A percentile compares a stretch with the other conserved stretches of the same genome.
Evolutionary conservation across 192 early-diverging fungal species (phyloP).

Genomic region (Entomortierella parvispora): DNA sequence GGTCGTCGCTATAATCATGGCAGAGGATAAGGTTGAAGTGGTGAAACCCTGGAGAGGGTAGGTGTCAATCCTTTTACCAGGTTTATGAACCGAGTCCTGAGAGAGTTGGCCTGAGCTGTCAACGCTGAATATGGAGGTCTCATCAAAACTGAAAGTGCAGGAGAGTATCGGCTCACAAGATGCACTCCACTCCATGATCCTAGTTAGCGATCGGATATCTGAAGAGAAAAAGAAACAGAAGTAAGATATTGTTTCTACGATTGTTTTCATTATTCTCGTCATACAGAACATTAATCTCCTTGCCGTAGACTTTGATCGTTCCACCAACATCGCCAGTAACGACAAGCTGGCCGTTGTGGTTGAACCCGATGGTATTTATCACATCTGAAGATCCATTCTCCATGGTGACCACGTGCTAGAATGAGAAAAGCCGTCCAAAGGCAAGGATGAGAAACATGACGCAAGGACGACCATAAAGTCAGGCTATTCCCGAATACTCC

Average conservation of each 20-base stretch:
- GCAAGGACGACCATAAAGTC: background rate
- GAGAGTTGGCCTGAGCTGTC: slow-evolving; percentile 50
- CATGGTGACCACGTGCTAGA: slow-evolving; percentile 20
- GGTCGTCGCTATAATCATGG: slow-evolving; percentile 24
- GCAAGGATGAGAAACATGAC: background rate
- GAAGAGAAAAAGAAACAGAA: slow-evolving; percentile 1
- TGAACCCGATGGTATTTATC: slow-evolving; percentile 66
- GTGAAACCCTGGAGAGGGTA: slow-evolving; percentile 59
- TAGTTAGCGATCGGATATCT: slow-evolving; percentile 63
- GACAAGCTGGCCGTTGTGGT: slow-evolving; percentile 71
- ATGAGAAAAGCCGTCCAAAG: too few relatives aligned
- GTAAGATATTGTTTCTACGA: too few relatives aligned
- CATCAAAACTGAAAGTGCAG: slow-evolving; percentile 72
- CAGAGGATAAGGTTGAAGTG: slow-evolving; percentile 30
- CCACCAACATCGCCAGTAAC: slow-evolving; percentile 65
- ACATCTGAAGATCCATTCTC: slow-evolving; percentile 16
- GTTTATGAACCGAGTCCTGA: slow-evolving; percentile 67
- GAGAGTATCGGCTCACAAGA: slow-evolving; percentile 51
- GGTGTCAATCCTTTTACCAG: slow-evolving; percentile 49
- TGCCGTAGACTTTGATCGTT: slow-evolving; percentile 64
- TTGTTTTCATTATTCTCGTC: background rate
- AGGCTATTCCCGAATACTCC: background rate
- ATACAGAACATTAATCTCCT: background rate
- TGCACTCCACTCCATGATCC: slow-evolving; percentile 68
- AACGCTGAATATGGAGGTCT: slow-evolving; percentile 65